Base-by-base conservation (phyloP, 1,139 yeast genomes). In the Yamadazyma oceani region DNA sequence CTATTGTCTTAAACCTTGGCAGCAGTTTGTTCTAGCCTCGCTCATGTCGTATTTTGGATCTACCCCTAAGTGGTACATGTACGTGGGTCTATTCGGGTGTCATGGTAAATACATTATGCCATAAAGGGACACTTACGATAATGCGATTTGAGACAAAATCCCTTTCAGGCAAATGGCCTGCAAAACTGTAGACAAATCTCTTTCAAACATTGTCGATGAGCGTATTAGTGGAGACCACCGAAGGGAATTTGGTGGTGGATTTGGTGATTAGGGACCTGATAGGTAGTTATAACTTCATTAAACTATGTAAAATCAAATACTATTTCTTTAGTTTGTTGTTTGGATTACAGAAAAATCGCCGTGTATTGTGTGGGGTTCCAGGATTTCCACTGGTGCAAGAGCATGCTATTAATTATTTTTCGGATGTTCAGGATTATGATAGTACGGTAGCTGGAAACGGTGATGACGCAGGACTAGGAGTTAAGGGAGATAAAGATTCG, bases 191-290 rank as follows among this genome's bases (percentile, higher is more conserved):
- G 8, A 19, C 5, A 19, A 19, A 6, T 19, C 21, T n/a, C n/a
- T n/a, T n/a, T n/a, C n/a, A n/a, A n/a, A n/a, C n/a, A n/a, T n/a
- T n/a, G n/a, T n/a, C n/a, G 7, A 80, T 80, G 85, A 78, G 85
- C 50, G 80, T 80, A 3, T 50, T 80, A 25, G 37, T 80, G 10
- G 85, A 80, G 49, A 80, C 85, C 0, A 71, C 79, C 2, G 55
- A 53, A 26, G 84, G 82, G 41, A 58, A 55, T 45, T 35, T 82
- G 12, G 82, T 78, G 10, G 54, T 81, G n/a, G 88, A 82, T 48
- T 53, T 81, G 13, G 11, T 24, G 5, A 6, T 11, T 6, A 6
- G 11, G n/a, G n/a, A 5, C 13, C 5, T 11, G 26, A 19, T 19
- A 19, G 68, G 70, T 30, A 58, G 73, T 31, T 56, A 55, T 37